Conservation (phyloP, 1,284 basidiomycete species). For the Trichosporon coremiiforme region DNA sequence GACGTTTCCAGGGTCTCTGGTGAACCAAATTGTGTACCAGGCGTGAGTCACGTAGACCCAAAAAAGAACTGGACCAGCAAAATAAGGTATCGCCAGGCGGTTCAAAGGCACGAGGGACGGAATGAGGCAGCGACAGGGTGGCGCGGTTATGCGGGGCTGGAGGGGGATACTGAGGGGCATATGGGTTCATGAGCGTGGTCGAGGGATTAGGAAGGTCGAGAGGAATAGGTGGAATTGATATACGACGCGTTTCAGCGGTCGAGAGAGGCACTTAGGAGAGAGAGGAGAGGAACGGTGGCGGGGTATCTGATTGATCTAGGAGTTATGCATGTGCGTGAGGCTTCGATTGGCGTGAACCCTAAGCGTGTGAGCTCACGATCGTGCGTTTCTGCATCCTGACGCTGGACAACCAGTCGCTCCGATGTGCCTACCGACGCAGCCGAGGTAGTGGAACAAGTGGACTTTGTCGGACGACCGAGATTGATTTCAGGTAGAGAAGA, state of each 20-base stretch:
- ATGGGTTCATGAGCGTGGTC: too few relatives aligned
- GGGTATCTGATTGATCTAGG: background rate
- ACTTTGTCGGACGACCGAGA: background rate
- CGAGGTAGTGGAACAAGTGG: background rate
- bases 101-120: background rate
- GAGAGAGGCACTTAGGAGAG: background rate
- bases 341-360: background rate
- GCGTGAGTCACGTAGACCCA: background rate
- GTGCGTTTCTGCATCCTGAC: background rate
- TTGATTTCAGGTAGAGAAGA: background rate
- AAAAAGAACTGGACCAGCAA: background rate
- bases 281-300: background rate
- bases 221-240: background rate
- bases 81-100: background rate
- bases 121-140: background rate
- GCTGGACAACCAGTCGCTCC: background rate
- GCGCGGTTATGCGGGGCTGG: background rate
- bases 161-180: background rate
- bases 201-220: background rate
- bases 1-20: conserved; percentile 65
- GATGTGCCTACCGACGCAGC: background rate
- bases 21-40: conserved; percentile 69
- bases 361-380: background rate
- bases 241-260: background rate
- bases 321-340: conserved; percentile 15